A percentile compares a stretch with the other conserved stretches of the same genome.
phyloP scores from a whole-genome alignment of 495 filamentous ascomycete species.

The Hypomontagnella monticulosa region DNA sequence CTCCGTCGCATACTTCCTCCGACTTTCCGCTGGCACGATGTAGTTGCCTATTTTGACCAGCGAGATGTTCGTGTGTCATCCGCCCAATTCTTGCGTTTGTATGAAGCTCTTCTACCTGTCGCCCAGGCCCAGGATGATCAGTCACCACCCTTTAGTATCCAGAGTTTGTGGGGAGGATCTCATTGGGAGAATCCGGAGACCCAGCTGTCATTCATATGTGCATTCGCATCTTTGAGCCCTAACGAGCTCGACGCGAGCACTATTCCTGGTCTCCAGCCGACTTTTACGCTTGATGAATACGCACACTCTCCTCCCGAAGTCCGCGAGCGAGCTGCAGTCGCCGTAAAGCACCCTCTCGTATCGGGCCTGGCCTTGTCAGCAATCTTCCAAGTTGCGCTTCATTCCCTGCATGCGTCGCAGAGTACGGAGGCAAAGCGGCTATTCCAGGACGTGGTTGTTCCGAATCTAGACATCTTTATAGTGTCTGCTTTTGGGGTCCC shows the following conservation, averaged over 20 bases:
- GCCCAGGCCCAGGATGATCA: slow-evolving; percentile 63
- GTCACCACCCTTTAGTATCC: slow-evolving; percentile 67
- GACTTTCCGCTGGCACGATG: slow-evolving; percentile 83
- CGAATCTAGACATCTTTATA: slow-evolving; percentile 78
- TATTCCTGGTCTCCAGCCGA: slow-evolving; percentile 79
- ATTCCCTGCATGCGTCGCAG: slow-evolving; percentile 70
- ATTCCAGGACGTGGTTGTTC: slow-evolving; percentile 72
- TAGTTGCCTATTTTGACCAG: slow-evolving; percentile 85
- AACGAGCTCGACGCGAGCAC: slow-evolving; percentile 82
- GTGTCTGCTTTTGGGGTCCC: slow-evolving; percentile 76
- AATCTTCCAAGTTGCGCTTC: slow-evolving; percentile 79
- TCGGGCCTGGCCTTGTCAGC: slow-evolving; percentile 87
- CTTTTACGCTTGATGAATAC: slow-evolving; percentile 82
- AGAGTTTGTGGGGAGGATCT: slow-evolving; percentile 85
- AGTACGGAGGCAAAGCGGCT: slow-evolving; percentile 72
- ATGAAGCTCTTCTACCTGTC: slow-evolving; percentile 75
- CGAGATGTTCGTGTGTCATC: slow-evolving; percentile 76
- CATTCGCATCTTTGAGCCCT: slow-evolving; percentile 74
- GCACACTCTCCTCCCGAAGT: slow-evolving; percentile 74
- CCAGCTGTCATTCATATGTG: slow-evolving; percentile 88
- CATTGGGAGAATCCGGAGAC: slow-evolving; percentile 86
- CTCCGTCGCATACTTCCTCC: slow-evolving; percentile 55
- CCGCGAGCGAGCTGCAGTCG: slow-evolving; percentile 74
- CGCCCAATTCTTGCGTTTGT: slow-evolving; percentile 81
- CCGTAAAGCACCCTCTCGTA: slow-evolving; percentile 85